phyloP scores from a whole-genome alignment of 225 moss, liverwort and hornwort species.

The Physcomitrellopsis africana region DNA sequence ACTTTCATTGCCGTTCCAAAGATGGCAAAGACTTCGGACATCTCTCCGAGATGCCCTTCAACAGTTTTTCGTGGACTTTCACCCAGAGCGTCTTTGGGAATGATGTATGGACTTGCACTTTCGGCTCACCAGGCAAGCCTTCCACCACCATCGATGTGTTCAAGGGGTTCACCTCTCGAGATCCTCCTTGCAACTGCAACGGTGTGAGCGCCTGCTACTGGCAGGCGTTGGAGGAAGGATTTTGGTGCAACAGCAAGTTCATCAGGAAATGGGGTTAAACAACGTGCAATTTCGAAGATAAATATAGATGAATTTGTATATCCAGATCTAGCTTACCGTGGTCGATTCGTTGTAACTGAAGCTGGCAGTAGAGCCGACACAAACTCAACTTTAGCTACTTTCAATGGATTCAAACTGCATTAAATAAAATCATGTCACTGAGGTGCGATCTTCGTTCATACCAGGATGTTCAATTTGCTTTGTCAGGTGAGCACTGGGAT shows the following conservation, averaged over 20 bases:
- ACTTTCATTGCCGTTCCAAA: slow-evolving; percentile 18
- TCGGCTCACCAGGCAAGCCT: slow-evolving; percentile 28
- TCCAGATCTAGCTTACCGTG: neutral
- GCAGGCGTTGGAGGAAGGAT: slow-evolving; percentile 43
- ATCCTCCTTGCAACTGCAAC: slow-evolving; percentile 28
- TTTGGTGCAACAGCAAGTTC: slow-evolving; percentile 45
- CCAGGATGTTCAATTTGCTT: too few relatives aligned
- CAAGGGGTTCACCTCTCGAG: neutral
- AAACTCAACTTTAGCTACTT: too few relatives aligned
- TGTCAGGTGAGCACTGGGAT: too few relatives aligned
- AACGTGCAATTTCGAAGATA: neutral
- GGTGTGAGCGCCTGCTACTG: slow-evolving; percentile 20
- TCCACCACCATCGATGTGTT: slow-evolving; percentile 45
- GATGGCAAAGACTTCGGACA: slow-evolving; percentile 21
- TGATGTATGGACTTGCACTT: slow-evolving; percentile 32
- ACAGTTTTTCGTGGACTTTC: neutral
- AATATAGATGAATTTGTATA: neutral
- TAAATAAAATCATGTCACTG: too few relatives aligned
- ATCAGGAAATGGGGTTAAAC: slow-evolving; percentile 18
- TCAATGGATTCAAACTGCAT: too few relatives aligned
- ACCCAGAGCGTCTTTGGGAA: neutral
- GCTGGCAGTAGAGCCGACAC: too few relatives aligned
- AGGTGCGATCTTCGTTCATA: too few relatives aligned
- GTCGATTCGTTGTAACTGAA: too few relatives aligned
- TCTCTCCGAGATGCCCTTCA: slow-evolving; percentile 12